Evolutionary conservation across 2,329 filamentous ascomycete species (phyloP), one percentile per base, ranked within the genome.

Genomic region (Hypoxylon sp.): DNA sequence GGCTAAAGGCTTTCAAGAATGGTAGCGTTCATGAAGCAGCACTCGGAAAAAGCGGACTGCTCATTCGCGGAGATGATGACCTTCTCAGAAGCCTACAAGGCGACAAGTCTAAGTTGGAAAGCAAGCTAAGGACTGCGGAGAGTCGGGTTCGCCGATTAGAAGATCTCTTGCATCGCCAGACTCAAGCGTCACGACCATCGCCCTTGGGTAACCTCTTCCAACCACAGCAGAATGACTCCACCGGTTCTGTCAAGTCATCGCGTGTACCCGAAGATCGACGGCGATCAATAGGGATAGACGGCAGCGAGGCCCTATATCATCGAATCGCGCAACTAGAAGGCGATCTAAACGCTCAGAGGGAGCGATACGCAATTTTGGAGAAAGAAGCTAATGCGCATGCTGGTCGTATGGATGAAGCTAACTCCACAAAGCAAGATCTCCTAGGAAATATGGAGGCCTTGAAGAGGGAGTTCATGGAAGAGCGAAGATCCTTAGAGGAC

Each of bases 381-480:
- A 91, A 90, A 73, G 92, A 97, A 68, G 86, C 92, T 2, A 84
- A 87, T 58, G 81, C 83, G 2, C 86, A 86, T 56, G 83, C 78
- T 71, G 88, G 84, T 75, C 91, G 90, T 74, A 87, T 97, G 68
- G 90, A 96, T 70, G 95, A 98, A 79, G 93, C 89, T 5, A 93
- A 96, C 73, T 94, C 93, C 2, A 98, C 92, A 0, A 99, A 99
- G 80, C 92, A 92, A 74, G 96, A 98, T 79, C 88, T 99, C 9
- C 90, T 99, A 81, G 91, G 93, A 71, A 99, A 99, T 76, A 93
- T 99, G 83, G 94, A 98, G 77, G 91, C 94, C 11, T 88, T 97
- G 71, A 94, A 98, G 80, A 90, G 89, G 26, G 96, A 98, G 76
- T 98, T 97, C 73, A 85, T 92, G 37, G 90, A 91, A 54, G 95